Evolutionary conservation across 805 yeast genomes (phyloP).

Genomic region (Zygosaccharomyces gambellarensis): DNA sequence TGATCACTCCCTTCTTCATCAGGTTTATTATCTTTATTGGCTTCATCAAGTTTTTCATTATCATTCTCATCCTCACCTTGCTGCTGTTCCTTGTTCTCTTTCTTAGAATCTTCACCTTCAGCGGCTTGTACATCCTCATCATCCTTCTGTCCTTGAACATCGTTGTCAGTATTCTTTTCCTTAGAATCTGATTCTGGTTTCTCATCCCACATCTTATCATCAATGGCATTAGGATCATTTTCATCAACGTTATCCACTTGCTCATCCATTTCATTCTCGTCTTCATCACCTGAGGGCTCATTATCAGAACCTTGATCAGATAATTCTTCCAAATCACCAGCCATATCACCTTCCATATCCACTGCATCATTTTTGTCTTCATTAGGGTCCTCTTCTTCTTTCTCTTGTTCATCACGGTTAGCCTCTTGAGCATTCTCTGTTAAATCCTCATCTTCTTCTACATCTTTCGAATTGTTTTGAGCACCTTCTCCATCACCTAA

Average conservation of each 20-base stretch:
- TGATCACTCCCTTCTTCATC: conserved; percentile 37
- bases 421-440: conserved; percentile 71
- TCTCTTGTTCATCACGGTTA: conserved; percentile 65
- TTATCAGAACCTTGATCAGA: conserved; percentile 61
- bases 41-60: conserved; percentile 30
- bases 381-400: conserved; percentile 43
- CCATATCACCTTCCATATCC: conserved; percentile 96
- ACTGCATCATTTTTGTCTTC: conserved; percentile 83
- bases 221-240: conserved; percentile 89
- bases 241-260: conserved; percentile 86
- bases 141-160: conserved; percentile 53
- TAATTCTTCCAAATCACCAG: conserved; percentile 80
- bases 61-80: conserved; percentile 33
- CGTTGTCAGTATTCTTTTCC: conserved; percentile 75
- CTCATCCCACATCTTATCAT: conserved; percentile 98
- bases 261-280: conserved; percentile 76
- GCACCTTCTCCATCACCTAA: conserved; percentile 93
- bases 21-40: conserved; percentile 30
- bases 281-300: conserved; percentile 50
- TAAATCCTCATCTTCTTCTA: conserved; percentile 87
- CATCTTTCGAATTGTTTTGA: conserved; percentile 71
- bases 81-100: conserved; percentile 37
- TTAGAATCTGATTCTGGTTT: conserved; percentile 70
- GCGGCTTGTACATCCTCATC: conserved; percentile 40
- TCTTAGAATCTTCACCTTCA: conserved; percentile 36